Evolutionary conservation across 106 monocot species (phyloP), one percentile per base, ranked within the genome.

Genomic region (Allium cepa): DNA sequence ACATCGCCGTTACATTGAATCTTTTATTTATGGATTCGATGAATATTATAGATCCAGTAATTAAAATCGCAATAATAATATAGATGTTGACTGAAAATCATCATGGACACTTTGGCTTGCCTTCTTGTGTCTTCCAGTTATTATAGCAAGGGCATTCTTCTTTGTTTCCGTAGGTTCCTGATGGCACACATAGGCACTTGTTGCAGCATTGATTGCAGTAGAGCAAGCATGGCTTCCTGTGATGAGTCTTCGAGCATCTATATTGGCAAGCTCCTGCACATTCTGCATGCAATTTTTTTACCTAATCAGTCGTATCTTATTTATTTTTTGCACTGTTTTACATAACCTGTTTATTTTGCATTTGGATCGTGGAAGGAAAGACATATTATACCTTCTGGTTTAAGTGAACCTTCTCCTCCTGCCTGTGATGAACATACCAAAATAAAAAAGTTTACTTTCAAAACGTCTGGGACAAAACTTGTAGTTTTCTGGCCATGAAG

Each of bases 111-210:
- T 87, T 85, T n/a, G 81, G 78, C 7, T 26, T 69, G 11, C 82
- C 87, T 7, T 77, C 64, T 60, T 87, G 48, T 50, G 73, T 87
- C 79, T 77, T 80, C 81, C 79, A 83, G 75, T 79, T 83, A 72
- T 83, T 76, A 72, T 83, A 87, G 71, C 87, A 87, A 14, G 87
- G 80, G 72, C 87, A 87, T 13, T 77, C 83, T 22, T 83, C 75
- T 55, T 78, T 83, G 76, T 87, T 48, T 9, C 83, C 83, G 28
- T 52, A 77, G 7, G 78, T 76, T 45, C 81, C 81, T 4, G 81
- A 76, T 4, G 81, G 81, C 11, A 82, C 81, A 22, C 81, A 82
- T 17, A 63, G 77, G 60, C 81, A 82, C 60, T 69, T 73, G 0
- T 9, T 28, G 53, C 81, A 82, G 69, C 81, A 82, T 65, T 45